Percentiles rank a stretch among this genome's conserved stretches.
phyloP scores from a whole-genome alignment of 1,284 basidiomycete genomes.

The Melampsora occidentalis region DNA sequence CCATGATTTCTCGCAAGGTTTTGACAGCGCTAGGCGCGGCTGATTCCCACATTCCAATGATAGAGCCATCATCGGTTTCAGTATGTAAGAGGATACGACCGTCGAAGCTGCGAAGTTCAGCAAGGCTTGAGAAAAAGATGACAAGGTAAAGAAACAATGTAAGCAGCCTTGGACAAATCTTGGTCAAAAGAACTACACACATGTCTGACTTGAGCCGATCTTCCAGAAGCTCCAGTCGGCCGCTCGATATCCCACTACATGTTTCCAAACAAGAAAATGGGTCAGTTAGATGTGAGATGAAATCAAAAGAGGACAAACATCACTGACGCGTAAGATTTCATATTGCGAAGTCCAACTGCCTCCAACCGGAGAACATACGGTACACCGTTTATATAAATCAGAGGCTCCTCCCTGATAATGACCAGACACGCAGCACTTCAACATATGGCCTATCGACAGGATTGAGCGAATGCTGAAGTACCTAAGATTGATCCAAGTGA shows the following conservation, averaged over 20 bases:
- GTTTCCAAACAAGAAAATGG: constrained; percentile 61
- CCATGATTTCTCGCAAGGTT: constrained; percentile 88
- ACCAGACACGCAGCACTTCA: not conserved
- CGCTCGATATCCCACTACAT: constrained; percentile 85
- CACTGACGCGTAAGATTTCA: constrained; percentile 51
- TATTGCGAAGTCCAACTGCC: constrained; percentile 52
- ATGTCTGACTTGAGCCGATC: constrained; percentile 89
- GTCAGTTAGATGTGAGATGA: constrained; percentile 65
- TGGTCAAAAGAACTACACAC: not conserved
- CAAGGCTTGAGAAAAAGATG: constrained; percentile 53
- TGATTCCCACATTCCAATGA: constrained; percentile 94
- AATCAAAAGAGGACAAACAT: constrained; percentile 44
- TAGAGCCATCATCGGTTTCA: constrained; percentile 79
- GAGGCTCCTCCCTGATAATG: constrained; percentile 64
- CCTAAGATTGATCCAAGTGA: constrained; percentile 44
- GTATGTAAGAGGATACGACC: constrained; percentile 85
- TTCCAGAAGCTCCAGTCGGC: constrained; percentile 81
- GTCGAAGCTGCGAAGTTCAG: constrained; percentile 77
- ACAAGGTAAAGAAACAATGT: not conserved
- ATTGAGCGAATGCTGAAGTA: not conserved
- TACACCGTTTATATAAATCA: constrained; percentile 88
- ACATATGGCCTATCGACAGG: not conserved
- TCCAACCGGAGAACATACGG: constrained; percentile 57
- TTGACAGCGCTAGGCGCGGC: constrained; percentile 68
- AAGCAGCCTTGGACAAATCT: not conserved